Evolutionary conservation across 2,329 filamentous ascomycete genomes (phyloP).

Genomic region (Pseudogymnoascus sp.): DNA sequence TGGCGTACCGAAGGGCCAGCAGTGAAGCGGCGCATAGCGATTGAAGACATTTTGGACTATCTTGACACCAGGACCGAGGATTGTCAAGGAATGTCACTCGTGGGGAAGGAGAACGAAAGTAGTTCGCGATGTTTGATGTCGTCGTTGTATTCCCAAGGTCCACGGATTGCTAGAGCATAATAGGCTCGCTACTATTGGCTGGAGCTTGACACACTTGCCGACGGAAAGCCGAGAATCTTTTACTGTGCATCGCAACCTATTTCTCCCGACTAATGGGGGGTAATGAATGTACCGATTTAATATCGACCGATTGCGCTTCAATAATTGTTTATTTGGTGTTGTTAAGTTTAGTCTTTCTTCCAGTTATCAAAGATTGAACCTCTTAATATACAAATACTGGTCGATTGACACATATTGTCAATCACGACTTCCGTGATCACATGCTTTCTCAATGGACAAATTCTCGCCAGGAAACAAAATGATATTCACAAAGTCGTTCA

Average conservation of each 20-base stretch:
- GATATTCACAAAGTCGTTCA: not conserved
- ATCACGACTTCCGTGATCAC: not conserved
- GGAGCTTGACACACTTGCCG: slow-evolving; percentile 8
- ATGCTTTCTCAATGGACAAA: not conserved
- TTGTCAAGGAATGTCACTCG: slow-evolving; percentile 8
- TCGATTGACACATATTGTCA: not conserved
- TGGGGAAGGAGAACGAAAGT: slow-evolving; percentile 7
- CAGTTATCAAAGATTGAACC: too few species aligned
- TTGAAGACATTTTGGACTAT: slow-evolving; percentile 50
- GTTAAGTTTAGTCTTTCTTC: not conserved
- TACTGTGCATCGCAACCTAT: not conserved
- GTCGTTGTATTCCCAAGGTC: slow-evolving; percentile 7
- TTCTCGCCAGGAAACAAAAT: not conserved
- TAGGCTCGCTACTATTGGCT: slow-evolving; percentile 8
- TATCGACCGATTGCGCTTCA: not conserved
- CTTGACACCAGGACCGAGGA: slow-evolving; percentile 7
- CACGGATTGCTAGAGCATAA: slow-evolving; percentile 5
- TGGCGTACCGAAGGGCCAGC: slow-evolving; percentile 48
- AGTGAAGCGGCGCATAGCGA: slow-evolving; percentile 56
- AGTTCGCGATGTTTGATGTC: slow-evolving; percentile 8
- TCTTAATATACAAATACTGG: not conserved
- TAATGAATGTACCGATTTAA: not conserved
- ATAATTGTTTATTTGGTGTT: not conserved
- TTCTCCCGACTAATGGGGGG: not conserved
- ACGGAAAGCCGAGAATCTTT: slow-evolving; percentile 10